Percentiles rank a stretch among this genome's conserved stretches.
phyloP scores from a whole-genome alignment of 1,139 yeast species.

The Candida sanyaensis region DNA sequence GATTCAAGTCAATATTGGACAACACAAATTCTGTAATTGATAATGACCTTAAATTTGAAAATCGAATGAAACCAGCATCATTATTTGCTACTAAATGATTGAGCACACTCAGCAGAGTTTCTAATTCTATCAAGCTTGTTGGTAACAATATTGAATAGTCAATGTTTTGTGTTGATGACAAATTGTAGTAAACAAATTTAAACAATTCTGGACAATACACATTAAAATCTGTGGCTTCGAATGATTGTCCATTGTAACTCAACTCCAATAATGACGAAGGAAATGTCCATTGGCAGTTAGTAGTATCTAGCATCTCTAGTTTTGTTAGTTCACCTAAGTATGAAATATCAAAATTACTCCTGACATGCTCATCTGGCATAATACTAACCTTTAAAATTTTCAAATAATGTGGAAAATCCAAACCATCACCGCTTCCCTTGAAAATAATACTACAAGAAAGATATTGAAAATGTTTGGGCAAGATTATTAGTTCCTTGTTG shows the following conservation, averaged over 20 bases:
- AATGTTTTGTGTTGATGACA: no score
- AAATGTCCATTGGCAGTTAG: not conserved
- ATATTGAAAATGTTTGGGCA: not conserved
- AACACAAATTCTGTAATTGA: not conserved
- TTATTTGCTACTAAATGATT: not conserved
- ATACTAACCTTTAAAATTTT: not conserved
- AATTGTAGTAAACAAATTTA: not conserved
- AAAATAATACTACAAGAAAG: not conserved
- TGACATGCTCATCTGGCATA: not conserved
- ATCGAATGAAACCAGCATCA: not conserved
- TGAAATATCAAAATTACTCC: not conserved
- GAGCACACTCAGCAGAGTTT: not conserved
- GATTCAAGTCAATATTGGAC: not conserved
- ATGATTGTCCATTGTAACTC: not conserved
- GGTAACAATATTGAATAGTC: not conserved
- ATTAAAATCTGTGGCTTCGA: not conserved
- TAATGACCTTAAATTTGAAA: not conserved
- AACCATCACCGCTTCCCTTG: not conserved
- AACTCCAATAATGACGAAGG: not conserved
- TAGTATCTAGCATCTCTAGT: not conserved
- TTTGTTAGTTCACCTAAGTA: not conserved
- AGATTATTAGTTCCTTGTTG: not conserved
- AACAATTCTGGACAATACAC: not conserved
- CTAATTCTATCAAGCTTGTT: not conserved
- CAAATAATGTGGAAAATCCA: not conserved